Base-by-base conservation (phyloP, 441 rosid genomes). In the Eutrema salsugineum region DNA sequence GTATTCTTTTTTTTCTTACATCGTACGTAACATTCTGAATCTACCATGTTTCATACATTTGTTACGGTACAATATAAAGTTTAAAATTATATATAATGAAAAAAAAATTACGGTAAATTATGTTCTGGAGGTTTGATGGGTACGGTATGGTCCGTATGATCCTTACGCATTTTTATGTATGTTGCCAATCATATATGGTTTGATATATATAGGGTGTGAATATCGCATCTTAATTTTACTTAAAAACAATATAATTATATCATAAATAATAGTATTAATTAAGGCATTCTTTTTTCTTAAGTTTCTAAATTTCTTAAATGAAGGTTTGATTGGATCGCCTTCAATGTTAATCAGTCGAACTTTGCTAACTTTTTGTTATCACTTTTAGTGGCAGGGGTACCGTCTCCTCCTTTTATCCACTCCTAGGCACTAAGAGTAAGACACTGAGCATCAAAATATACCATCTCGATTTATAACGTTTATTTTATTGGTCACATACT, bases 41-140 rank as follows among this genome's bases (percentile, higher is more conserved):
- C 51, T 58, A 49, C 66, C 15, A 65, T 65, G 66, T 30, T 20
- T 20, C 62, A 19, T 66, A 49, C 36, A 57, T 27, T 63, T 63
- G 65, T 46, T 16, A 49, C 58, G n/a, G 30, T 62, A 5, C 62
- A 66, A 47, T 48, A 24, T 9, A 50, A 2, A 24, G 35, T 22
- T 27, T 30, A 30, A 28, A 60, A 12, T 32, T 50, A 50, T 30
- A 6, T 30, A n/a, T 30, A 36, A 24, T 51, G 50, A 15, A 66
- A 36, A 28, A 28, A 28, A 38, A 16, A 17, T 24, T 24, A 66
- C 17, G 50, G 43, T 19, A 5, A 12, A 12, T 19, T 35, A 32
- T 9, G 40, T 24, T 20, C 19, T 39, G 8, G 11, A 9, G 12
- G 36, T 50, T 65, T 53, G 44, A 43, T 71, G 63, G 62, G 32